phyloP scores from a whole-genome alignment of 164 flowering plant species.

The Vitis vinifera region DNA sequence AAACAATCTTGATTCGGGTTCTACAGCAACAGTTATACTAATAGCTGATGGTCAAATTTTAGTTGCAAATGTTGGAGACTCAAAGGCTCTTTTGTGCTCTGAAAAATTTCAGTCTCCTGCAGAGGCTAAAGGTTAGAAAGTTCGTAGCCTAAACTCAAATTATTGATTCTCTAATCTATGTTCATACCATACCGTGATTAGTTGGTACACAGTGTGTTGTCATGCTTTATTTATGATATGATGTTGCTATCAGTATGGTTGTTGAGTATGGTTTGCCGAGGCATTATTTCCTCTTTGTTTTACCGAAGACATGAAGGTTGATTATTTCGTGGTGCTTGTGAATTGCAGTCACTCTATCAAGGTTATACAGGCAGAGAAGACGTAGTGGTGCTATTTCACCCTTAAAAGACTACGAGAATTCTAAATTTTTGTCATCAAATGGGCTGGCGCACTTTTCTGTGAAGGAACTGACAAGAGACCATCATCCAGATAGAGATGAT shows the following conservation, averaged over 20 bases:
- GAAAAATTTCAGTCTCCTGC: constrained; percentile 66
- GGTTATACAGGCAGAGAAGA: constrained; percentile 57
- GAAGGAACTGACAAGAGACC: constrained; percentile 91
- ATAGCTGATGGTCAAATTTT: constrained; percentile 78
- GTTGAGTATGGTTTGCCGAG: not conserved
- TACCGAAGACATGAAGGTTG: constrained; percentile 2
- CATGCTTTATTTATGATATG: not conserved
- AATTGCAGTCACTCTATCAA: constrained; percentile 65
- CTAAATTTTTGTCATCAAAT: constrained; percentile 32
- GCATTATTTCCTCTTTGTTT: not conserved
- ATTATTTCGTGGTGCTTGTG: constrained; percentile 19
- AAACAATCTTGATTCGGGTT: constrained; percentile 68
- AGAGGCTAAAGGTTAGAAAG: constrained; percentile 68
- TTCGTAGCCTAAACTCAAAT: not conserved
- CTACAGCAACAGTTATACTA: constrained; percentile 83
- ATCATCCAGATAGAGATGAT: constrained; percentile 91
- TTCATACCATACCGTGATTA: not conserved
- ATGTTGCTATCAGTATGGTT: no score
- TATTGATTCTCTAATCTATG: not conserved
- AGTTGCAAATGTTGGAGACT: constrained; percentile 95
- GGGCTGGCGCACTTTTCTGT: constrained; percentile 48
- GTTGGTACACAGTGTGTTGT: not conserved
- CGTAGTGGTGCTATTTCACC: constrained; percentile 37
- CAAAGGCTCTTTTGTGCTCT: constrained; percentile 91
- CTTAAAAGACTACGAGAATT: constrained; percentile 29